Evolutionary conservation across 2,329 filamentous ascomycete species (phyloP).

Genomic region (Sporothrix pallida): DNA sequence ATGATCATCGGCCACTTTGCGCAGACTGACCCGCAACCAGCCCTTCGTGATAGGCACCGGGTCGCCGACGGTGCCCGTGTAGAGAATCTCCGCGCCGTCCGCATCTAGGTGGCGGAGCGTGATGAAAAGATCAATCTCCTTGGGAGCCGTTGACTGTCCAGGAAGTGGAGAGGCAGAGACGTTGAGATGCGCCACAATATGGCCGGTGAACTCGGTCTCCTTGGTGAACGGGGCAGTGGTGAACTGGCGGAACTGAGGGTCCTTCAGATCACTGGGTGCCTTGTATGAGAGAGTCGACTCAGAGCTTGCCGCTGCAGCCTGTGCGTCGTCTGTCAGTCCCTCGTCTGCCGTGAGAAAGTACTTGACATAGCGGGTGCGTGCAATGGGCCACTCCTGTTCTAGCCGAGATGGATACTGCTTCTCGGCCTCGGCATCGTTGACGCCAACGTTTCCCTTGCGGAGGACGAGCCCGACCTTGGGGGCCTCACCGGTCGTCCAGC

Average conservation of each 20-base stretch:
- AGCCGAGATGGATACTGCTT: slow-evolving; percentile 59
- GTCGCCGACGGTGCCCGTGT: slow-evolving; percentile 70
- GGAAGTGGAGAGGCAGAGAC: slow-evolving; percentile 51
- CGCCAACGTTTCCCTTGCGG: slow-evolving; percentile 69
- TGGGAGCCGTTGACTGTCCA: slow-evolving; percentile 39
- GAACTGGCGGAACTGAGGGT: slow-evolving; percentile 59
- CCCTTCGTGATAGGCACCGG: slow-evolving; percentile 61
- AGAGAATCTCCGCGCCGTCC: slow-evolving; percentile 62
- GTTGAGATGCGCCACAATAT: slow-evolving; percentile 64
- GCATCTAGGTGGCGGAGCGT: slow-evolving; percentile 65
- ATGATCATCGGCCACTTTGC: slow-evolving; percentile 58
- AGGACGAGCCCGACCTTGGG: slow-evolving; percentile 66
- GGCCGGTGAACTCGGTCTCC: slow-evolving; percentile 73
- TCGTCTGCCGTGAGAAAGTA: slow-evolving; percentile 62
- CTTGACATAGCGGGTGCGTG: slow-evolving; percentile 66
- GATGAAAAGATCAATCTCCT: slow-evolving; percentile 68
- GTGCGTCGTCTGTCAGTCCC: slow-evolving; percentile 42
- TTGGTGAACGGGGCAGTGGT: slow-evolving; percentile 58
- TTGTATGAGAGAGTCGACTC: slow-evolving; percentile 55
- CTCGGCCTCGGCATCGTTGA: slow-evolving; percentile 68
- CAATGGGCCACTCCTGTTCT: slow-evolving; percentile 71
- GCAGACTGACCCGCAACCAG: slow-evolving; percentile 48
- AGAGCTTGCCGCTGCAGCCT: neutral
- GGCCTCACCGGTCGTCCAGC: slow-evolving; percentile 65
- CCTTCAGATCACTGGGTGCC: slow-evolving; percentile 62